Conservation (phyloP, 495 filamentous ascomycete genomes). For the Tuber umbilicatum region DNA sequence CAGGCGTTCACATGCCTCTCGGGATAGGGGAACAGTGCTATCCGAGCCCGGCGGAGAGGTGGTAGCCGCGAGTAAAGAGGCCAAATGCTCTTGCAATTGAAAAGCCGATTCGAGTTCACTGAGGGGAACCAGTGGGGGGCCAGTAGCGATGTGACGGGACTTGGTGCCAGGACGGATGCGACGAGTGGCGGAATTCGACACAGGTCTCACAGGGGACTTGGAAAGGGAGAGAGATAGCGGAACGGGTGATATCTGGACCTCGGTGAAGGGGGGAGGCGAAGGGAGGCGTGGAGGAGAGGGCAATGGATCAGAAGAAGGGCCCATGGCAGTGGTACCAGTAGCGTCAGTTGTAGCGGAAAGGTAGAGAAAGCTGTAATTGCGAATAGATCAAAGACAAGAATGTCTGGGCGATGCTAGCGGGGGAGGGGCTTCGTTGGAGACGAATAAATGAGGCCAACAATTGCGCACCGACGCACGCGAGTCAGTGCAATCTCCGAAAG, state of each 20-base stretch:
- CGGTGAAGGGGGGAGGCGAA: conserved; percentile 40
- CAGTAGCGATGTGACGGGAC: conserved; percentile 80
- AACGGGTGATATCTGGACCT: conserved; percentile 36
- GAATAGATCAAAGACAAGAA: background rate
- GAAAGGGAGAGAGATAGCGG: conserved; percentile 58
- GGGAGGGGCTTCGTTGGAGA: background rate
- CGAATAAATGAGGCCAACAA: background rate
- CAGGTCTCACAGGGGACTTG: conserved; percentile 61
- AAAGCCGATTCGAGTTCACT: conserved; percentile 92
- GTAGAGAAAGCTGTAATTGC: background rate
- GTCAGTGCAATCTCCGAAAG: background rate
- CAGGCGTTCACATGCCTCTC: conserved; percentile 63
- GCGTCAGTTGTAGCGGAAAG: background rate
- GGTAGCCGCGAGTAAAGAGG: conserved; percentile 76
- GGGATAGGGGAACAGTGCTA: conserved; percentile 59
- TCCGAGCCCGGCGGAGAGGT: conserved; percentile 50
- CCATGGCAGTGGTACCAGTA: background rate
- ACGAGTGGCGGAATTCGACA: conserved; percentile 48
- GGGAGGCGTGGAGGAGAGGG: conserved; percentile 39
- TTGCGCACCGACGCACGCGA: background rate
- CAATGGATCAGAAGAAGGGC: background rate
- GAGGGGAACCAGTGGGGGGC: conserved; percentile 78
- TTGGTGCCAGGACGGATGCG: conserved; percentile 90
- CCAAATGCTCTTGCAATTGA: conserved; percentile 96
- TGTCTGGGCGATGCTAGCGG: background rate